phyloP scores from a whole-genome alignment of 2,329 filamentous ascomycete genomes.

The Rutstroemia sp. region DNA sequence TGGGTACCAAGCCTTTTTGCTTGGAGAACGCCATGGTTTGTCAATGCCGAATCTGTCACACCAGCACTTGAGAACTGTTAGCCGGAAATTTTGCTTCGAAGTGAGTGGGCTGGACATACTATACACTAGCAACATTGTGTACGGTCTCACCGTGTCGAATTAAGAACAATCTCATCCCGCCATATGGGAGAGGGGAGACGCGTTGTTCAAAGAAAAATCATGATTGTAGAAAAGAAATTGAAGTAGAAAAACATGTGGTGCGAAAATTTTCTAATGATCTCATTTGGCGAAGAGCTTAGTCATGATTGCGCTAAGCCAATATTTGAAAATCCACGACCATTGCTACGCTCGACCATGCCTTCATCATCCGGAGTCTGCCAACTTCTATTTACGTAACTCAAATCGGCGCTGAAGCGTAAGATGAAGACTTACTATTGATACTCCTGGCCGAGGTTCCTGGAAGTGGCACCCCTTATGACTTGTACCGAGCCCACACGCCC shows the following conservation, averaged over 20 bases:
- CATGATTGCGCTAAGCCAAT: neutral
- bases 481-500: too few relatives aligned
- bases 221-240: conserved; percentile 8
- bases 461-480: too few relatives aligned
- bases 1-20: conserved; percentile 62
- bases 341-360: too few relatives aligned
- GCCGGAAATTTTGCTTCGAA: conserved; percentile 8
- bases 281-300: neutral
- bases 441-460: too few relatives aligned
- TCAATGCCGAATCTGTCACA: conserved; percentile 70
- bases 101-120: conserved; percentile 41
- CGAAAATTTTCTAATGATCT: neutral
- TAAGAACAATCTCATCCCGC: conserved; percentile 59
- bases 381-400: too few relatives aligned
- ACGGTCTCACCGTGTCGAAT: conserved; percentile 86
- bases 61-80: conserved; percentile 53
- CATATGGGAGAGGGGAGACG: conserved; percentile 16
- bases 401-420: too few relatives aligned
- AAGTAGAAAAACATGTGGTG: neutral
- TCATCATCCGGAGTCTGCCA: too few relatives aligned
- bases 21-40: conserved; percentile 74
- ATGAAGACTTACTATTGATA: too few relatives aligned
- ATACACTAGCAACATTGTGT: conserved; percentile 75
- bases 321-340: too few relatives aligned
- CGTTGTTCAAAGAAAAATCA: conserved; percentile 19